Base-by-base conservation (phyloP, 2,329 filamentous ascomycete species). In the Aspergillus arachidicola region DNA sequence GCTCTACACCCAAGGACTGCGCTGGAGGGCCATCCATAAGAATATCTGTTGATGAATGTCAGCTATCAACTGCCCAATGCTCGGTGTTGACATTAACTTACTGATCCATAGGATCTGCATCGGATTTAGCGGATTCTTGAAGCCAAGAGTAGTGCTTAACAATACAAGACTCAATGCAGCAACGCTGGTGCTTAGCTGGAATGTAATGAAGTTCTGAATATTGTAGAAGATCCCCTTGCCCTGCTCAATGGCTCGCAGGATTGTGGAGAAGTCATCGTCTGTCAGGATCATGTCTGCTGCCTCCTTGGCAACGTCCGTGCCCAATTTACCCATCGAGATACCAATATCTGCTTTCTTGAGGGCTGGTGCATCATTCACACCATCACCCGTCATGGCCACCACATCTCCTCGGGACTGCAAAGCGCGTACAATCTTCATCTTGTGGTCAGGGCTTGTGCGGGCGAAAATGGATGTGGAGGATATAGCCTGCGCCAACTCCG, bases 71-170 rank as follows among this genome's bases (percentile, higher is more conserved):
- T 28, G 38, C n/a, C 23, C 57, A 58, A 32, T n/a, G n/a, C 23
- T 28, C 26, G 48, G n/a, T 51, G 12, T 32, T 7, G 21, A 32
- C 57, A 28, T 34, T 28, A 55, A 86, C 93, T 82, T 82, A 97
- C 94, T 99, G 74, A 99, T 99, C 95, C 95, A 99, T 48, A 99
- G 86, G 82, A 99, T 99, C 81, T 99, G 95, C 95, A 99, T 99
- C 57, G 95, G 93, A 76, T 99, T 99, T 64, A 99, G 84, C 53
- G 95, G 96, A 75, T 95, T 97, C 80, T 93, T 94, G 81, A 96
- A 95, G 45, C 95, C 95, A 65, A 97, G 86, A 70, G 92, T 91
- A 34, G 93, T 97, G 83, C 94, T 97, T 72, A 99, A 80, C 69
- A 99, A 87, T 21, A 99, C 95, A 59, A 99, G 84, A 62, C 91